Evolutionary conservation across 345 rosid species (phyloP).

Genomic region (Dovyalis caffra): DNA sequence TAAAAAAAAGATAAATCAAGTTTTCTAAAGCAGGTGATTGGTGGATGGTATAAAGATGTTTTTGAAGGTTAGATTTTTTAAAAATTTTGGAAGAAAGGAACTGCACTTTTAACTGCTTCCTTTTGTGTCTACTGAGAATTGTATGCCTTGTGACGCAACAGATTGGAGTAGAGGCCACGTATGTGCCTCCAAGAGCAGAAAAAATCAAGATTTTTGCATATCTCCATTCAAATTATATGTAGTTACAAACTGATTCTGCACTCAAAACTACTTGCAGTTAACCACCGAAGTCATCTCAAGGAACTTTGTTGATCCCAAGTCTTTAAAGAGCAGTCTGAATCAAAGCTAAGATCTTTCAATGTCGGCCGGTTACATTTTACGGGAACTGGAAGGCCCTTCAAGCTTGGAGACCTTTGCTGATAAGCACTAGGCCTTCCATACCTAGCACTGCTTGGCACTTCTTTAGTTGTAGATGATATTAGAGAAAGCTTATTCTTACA

Average conservation of each 20-base stretch:
- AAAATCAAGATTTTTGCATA: no score
- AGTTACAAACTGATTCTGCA: not conserved
- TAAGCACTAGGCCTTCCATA: constrained; percentile 39
- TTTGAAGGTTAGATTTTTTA: no score
- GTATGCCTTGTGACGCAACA: no score
- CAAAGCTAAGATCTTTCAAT: constrained; percentile 54
- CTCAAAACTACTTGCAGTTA: not conserved
- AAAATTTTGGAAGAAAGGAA: no score
- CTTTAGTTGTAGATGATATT: constrained; percentile 41
- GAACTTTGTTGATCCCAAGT: constrained; percentile 20
- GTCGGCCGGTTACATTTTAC: constrained; percentile 45
- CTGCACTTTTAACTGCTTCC: no score
- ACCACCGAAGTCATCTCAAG: not conserved
- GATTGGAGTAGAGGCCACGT: no score
- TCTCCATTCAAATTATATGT: no score
- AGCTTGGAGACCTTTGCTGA: constrained; percentile 80
- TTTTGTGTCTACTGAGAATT: no score
- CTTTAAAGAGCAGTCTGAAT: constrained; percentile 45
- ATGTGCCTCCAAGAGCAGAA: no score
- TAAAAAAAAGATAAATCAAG: no score
- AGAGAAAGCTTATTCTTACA: constrained; percentile 58
- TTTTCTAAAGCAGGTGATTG: no score
- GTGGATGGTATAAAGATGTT: no score
- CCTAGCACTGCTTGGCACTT: constrained; percentile 41
- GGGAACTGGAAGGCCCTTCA: constrained; percentile 51